Percentiles rank a stretch among this genome's conserved stretches.
Evolutionary conservation across 345 rosid species (phyloP).

Genomic region (Bruguiera sexangula): DNA sequence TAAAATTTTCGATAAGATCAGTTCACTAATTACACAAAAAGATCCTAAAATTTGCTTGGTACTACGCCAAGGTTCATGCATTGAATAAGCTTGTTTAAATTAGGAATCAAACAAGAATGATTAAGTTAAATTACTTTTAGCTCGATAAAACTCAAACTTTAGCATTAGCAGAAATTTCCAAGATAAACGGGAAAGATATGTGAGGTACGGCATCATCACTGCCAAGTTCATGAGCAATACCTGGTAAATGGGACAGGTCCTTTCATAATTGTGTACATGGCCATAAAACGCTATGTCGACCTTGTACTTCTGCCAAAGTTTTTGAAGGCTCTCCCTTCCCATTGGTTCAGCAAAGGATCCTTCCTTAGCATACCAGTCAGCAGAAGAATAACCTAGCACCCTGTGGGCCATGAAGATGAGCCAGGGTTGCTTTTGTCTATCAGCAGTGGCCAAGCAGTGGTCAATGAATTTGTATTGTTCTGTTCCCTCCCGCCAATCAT

Average conservation of each 20-base stretch:
- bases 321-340: slow-evolving; percentile 65
- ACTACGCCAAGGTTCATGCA: not conserved
- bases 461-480: slow-evolving; percentile 71
- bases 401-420: slow-evolving; percentile 65
- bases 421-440: slow-evolving; percentile 74
- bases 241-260: slow-evolving; percentile 74
- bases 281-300: slow-evolving; percentile 73
- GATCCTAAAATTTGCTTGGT: not conserved
- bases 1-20: not conserved
- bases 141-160: too few relatives aligned
- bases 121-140: too few relatives aligned
- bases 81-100: not conserved
- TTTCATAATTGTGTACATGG: slow-evolving; percentile 71
- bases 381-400: slow-evolving; percentile 67
- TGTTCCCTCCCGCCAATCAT: slow-evolving; percentile 75
- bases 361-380: slow-evolving; percentile 36
- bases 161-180: too few relatives aligned
- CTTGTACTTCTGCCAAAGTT: slow-evolving; percentile 75
- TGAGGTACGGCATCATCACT: not conserved
- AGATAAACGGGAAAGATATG: not conserved
- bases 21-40: not conserved
- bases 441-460: slow-evolving; percentile 61
- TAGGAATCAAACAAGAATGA: not conserved
- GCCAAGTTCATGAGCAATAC: slow-evolving; percentile 23
- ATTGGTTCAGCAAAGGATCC: slow-evolving; percentile 67